These are phyloP conservation scores for Tricholoma furcatifolium DNA, from an alignment of 768 basidiomycete genomes.

Conservation along the genomic window DNA sequence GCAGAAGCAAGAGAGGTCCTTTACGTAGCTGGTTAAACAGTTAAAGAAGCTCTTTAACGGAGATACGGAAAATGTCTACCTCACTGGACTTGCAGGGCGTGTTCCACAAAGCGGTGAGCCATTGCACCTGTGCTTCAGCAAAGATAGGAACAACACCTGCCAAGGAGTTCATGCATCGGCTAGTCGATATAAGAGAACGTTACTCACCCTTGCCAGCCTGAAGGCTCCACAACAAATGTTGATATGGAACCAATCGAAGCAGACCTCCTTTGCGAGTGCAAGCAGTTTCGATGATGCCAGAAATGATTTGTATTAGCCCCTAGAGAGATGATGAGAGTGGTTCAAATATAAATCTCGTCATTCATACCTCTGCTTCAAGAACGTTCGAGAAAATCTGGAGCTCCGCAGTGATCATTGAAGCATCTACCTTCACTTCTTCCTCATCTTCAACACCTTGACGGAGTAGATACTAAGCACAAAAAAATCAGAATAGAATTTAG, in stretches of 20 bases:
- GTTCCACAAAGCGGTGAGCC: conserved; percentile 54
- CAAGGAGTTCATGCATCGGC: not conserved
- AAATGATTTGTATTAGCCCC: not conserved
- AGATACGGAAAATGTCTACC: conserved; percentile 19
- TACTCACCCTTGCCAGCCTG: conserved; percentile 41
- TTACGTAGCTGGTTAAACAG: conserved; percentile 6
- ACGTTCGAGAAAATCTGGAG: conserved; percentile 29
- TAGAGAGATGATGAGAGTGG: not conserved
- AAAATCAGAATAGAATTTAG: not conserved
- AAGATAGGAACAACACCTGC: conserved; percentile 32
- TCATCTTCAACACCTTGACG: conserved; percentile 2
- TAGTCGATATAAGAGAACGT: not conserved
- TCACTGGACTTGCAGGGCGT: conserved; percentile 13
- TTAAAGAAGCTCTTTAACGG: not conserved
- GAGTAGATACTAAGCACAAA: conserved; percentile 6
- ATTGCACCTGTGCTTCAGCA: conserved; percentile 39
- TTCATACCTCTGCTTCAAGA: conserved; percentile 3
- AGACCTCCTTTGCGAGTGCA: conserved; percentile 32
- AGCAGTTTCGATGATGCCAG: conserved; percentile 39
- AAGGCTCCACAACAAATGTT: conserved; percentile 54
- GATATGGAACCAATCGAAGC: conserved; percentile 47
- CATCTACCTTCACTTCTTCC: conserved; percentile 15
- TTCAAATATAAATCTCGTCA: not conserved
- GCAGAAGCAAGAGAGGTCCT: conserved; percentile 40
- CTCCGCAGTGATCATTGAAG: conserved; percentile 30